Conservation (phyloP, 2,329 filamentous ascomycete genomes). For the Pseudophaeomoniella oleicola region DNA sequence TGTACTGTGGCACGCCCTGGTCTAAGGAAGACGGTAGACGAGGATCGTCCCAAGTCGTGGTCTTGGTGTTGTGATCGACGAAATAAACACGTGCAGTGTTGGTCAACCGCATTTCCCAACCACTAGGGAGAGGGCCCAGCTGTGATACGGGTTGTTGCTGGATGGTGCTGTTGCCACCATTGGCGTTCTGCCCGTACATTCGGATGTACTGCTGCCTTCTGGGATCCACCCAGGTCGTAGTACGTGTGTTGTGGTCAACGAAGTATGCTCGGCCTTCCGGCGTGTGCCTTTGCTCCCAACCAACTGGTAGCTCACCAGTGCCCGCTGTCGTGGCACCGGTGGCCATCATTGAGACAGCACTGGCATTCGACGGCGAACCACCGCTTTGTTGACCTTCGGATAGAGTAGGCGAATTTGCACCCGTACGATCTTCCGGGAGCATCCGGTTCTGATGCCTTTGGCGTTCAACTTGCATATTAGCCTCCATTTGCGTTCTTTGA, state of each 20-base stretch:
- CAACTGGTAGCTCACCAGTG: conserved; percentile 82
- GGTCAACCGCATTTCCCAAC: conserved; percentile 98
- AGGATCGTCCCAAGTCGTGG: conserved; percentile 97
- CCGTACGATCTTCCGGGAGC: conserved; percentile 86
- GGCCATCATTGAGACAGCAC: conserved; percentile 72
- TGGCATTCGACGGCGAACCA: conserved; percentile 29
- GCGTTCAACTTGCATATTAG: conserved; percentile 83
- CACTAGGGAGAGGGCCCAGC: conserved; percentile 83
- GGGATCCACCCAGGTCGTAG: conserved; percentile 96
- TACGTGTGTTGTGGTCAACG: conserved; percentile 95
- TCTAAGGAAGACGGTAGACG: conserved; percentile 88
- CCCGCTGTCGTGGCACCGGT: conserved; percentile 89
- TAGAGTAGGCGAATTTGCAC: conserved; percentile 76
- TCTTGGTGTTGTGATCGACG: conserved; percentile 99
- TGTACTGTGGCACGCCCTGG: conserved; percentile 97
- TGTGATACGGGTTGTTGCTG: conserved; percentile 97
- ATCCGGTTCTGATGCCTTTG: conserved; percentile 91
- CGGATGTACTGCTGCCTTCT: conserved; percentile 94
- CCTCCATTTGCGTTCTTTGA: conserved; percentile 66
- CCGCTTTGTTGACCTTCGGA: conserved; percentile 31
- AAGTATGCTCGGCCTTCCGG: conserved; percentile 93
- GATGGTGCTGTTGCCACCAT: conserved; percentile 55
- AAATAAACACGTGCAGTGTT: conserved; percentile 98
- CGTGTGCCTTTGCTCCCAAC: conserved; percentile 93
- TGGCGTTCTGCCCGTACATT: conserved; percentile 86